These are phyloP conservation scores for Colletotrichum caudatum DNA, from an alignment of 2,329 filamentous ascomycete genomes.

Conservation along the genomic window DNA sequence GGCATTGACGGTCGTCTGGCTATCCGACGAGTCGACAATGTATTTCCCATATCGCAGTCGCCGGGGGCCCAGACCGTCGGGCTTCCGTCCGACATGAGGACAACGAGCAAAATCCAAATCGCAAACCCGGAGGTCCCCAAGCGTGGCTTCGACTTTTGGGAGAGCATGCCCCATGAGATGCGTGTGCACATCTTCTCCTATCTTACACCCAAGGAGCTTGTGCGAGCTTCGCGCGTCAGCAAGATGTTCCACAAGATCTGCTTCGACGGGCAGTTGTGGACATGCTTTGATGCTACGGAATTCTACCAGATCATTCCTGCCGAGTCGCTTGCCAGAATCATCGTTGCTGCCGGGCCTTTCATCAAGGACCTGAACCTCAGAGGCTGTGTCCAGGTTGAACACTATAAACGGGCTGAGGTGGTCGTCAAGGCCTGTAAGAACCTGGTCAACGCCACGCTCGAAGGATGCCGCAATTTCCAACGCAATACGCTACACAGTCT, in stretches of 20 bases:
- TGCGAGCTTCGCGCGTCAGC: slow-evolving; percentile 81
- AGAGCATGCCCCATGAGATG: slow-evolving; percentile 83
- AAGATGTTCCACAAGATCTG: slow-evolving; percentile 84
- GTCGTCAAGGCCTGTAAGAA: slow-evolving; percentile 89
- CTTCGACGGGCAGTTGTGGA: slow-evolving; percentile 96
- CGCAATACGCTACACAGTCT: slow-evolving; percentile 82
- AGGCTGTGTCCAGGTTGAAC: slow-evolving; percentile 89
- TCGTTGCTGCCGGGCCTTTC: slow-evolving; percentile 87
- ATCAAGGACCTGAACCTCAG: slow-evolving; percentile 90
- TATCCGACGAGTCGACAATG: slow-evolving; percentile 67
- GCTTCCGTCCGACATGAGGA: slow-evolving; percentile 70
- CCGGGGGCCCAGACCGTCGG: slow-evolving; percentile 61
- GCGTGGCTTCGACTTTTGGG: slow-evolving; percentile 76
- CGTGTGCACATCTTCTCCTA: slow-evolving; percentile 82
- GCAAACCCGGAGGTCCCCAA: slow-evolving; percentile 41
- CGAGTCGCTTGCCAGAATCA: slow-evolving; percentile 85
- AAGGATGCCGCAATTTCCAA: slow-evolving; percentile 89
- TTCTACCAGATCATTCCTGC: slow-evolving; percentile 91
- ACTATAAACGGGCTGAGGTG: slow-evolving; percentile 81
- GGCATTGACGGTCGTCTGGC: slow-evolving; percentile 62
- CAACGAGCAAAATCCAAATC: slow-evolving; percentile 26
- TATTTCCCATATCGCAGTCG: slow-evolving; percentile 54
- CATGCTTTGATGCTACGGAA: slow-evolving; percentile 82
- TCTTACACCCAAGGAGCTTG: slow-evolving; percentile 82
- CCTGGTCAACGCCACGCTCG: slow-evolving; percentile 86